Conservation (phyloP, 129 eudicot genomes). For the Rutidosis leptorrhynchoides region DNA sequence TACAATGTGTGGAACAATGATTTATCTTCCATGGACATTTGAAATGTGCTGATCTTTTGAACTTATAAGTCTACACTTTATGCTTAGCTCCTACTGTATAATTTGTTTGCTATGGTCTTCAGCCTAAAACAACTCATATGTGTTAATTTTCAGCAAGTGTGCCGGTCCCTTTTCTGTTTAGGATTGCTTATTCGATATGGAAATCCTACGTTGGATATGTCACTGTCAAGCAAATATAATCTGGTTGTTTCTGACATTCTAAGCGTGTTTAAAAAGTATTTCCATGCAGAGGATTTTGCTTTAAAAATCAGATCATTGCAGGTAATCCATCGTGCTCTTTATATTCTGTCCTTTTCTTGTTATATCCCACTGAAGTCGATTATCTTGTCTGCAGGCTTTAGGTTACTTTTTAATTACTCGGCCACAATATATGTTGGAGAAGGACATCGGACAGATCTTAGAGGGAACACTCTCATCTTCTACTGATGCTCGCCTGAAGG, state of each 20-base stretch:
- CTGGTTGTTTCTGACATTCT: constrained; percentile 53
- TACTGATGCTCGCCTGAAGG: constrained; percentile 79
- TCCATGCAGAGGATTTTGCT: constrained; percentile 74
- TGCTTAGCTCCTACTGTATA: neutral
- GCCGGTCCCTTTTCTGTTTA: constrained; percentile 93
- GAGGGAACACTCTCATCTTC: constrained; percentile 70
- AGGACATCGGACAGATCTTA: constrained; percentile 72
- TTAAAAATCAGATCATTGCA: constrained; percentile 83
- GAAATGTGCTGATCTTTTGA: constrained; percentile 1
- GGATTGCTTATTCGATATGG: constrained; percentile 96
- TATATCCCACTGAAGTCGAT: constrained; percentile 18
- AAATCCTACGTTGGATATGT: constrained; percentile 51
- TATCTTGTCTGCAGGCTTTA: constrained; percentile 60
- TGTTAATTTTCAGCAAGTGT: constrained; percentile 69
- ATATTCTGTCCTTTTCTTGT: neutral
- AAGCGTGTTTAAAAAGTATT: constrained; percentile 77
- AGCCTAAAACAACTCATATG: neutral
- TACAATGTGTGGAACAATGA: constrained; percentile 7
- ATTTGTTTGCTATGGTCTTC: too few species aligned
- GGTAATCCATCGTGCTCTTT: constrained; percentile 36
- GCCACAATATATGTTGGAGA: constrained; percentile 87
- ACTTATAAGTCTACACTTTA: constrained; percentile 3
- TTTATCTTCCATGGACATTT: neutral
- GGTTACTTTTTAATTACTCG: constrained; percentile 86
- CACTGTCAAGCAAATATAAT: constrained; percentile 40